These are phyloP conservation scores for Amborella trichopoda DNA, from an alignment of 164 flowering plant genomes.

Conservation along the genomic window DNA sequence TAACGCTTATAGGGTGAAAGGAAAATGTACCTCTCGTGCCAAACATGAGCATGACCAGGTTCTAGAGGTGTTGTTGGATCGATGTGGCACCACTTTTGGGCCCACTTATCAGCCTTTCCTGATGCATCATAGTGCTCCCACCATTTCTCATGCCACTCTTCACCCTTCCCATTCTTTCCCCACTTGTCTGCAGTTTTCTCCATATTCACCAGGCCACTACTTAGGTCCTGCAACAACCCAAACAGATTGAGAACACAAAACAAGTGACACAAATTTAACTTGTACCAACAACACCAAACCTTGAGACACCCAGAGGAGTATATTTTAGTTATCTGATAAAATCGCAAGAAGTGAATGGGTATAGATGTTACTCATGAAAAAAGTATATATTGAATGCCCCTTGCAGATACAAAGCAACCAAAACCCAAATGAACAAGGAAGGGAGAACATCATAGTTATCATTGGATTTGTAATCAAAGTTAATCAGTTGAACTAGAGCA, in stretches of 20 bases:
- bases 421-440: too few species aligned
- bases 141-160: slow-evolving; percentile 84
- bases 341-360: too few species aligned
- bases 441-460: too few species aligned
- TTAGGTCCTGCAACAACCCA: slow-evolving; percentile 26
- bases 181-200: slow-evolving; percentile 83
- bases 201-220: slow-evolving; percentile 37
- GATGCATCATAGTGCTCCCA: slow-evolving; percentile 77
- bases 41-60: slow-evolving; percentile 94
- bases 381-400: too few species aligned
- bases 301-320: too few species aligned
- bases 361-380: too few species aligned
- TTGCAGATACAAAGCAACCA: too few species aligned
- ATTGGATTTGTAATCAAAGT: too few species aligned
- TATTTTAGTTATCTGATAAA: too few species aligned
- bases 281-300: too few species aligned
- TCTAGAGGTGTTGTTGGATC: slow-evolving; percentile 71
- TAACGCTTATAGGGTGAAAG: too few species aligned
- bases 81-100: slow-evolving; percentile 90
- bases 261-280: not conserved
- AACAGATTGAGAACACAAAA: not conserved
- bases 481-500: too few species aligned
- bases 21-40: slow-evolving; percentile 89
- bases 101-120: slow-evolving; percentile 87
- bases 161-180: slow-evolving; percentile 62